Percentiles rank a stretch among this genome's conserved stretches.
Conservation (phyloP, 768 basidiomycete genomes). For the Crucibulum laeve region DNA sequence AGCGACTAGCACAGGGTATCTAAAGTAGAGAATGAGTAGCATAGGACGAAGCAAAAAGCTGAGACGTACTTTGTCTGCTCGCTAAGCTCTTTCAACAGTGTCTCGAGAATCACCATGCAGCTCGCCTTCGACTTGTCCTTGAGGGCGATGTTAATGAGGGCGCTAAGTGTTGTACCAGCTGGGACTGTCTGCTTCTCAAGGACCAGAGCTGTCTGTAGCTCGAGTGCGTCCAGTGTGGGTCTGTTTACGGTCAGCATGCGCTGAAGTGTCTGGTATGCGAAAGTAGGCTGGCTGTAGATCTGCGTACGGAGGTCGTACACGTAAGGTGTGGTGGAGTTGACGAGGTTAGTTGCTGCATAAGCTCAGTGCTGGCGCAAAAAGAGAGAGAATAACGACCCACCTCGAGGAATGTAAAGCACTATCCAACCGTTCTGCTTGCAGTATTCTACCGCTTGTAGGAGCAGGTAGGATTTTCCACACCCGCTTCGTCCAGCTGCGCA, state of each 20-base stretch:
- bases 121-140: constrained; percentile 37
- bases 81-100: constrained; percentile 46
- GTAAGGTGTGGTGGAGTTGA: constrained; percentile 73
- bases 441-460: constrained; percentile 76
- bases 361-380: not conserved
- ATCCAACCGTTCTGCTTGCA: constrained; percentile 67
- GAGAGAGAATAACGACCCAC: constrained; percentile 29
- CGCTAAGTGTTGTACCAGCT: constrained; percentile 43
- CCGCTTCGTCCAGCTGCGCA: constrained; percentile 66
- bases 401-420: constrained; percentile 80
- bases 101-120: constrained; percentile 53
- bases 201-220: constrained; percentile 33
- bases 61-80: constrained; percentile 9
- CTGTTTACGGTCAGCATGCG: constrained; percentile 60
- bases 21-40: constrained; percentile 17
- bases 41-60: not conserved
- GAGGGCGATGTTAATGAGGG: constrained; percentile 55
- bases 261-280: constrained; percentile 59
- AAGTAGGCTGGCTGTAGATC: constrained; percentile 70
- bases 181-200: constrained; percentile 46
- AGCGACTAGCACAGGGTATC: constrained; percentile 76
- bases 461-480: constrained; percentile 74
- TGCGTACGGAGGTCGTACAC: constrained; percentile 71
- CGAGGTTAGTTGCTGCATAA: constrained; percentile 35
- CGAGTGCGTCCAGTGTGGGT: constrained; percentile 34